Percentiles rank a stretch among this genome's conserved stretches.
Conservation (phyloP, 257 asterid genomes). For the Echium plantagineum region DNA sequence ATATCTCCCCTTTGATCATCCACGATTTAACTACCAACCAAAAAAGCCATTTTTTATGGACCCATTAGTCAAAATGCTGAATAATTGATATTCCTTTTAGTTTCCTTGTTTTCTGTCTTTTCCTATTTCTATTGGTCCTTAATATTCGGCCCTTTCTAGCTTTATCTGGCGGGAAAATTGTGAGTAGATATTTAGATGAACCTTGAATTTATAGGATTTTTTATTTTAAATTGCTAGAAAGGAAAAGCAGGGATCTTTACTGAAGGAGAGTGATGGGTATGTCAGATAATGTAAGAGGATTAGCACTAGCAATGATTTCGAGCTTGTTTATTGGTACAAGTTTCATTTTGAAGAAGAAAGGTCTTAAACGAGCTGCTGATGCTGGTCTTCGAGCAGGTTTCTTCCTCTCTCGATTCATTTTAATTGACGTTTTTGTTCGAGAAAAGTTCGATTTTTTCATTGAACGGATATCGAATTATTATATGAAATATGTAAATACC, state of each 20-base stretch:
- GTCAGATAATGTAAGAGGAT: conserved; percentile 71
- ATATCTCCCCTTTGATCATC: not conserved
- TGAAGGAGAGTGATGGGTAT: conserved; percentile 21
- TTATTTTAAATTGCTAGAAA: too few relatives aligned
- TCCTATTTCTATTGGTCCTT: not conserved
- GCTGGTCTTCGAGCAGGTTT: conserved; percentile 73
- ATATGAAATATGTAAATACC: not conserved
- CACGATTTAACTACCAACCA: not conserved
- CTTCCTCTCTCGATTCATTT: not conserved
- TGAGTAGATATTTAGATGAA: not conserved
- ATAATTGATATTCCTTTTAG: not conserved
- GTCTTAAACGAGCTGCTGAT: conserved; percentile 78
- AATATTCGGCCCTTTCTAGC: not conserved
- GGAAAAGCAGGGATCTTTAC: too few relatives aligned
- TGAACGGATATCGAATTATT: not conserved
- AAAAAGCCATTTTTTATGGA: not conserved
- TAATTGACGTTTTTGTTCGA: too few relatives aligned
- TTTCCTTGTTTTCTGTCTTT: not conserved
- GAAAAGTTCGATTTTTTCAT: not conserved
- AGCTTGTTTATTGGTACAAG: conserved; percentile 87
- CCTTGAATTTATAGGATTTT: not conserved
- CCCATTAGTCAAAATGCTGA: not conserved
- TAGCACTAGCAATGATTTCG: conserved; percentile 70
- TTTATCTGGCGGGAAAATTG: conserved; percentile 34
- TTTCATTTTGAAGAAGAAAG: conserved; percentile 86